Conservation (phyloP, 371 early-diverging fungal species). For the Actinomucor elegans region DNA sequence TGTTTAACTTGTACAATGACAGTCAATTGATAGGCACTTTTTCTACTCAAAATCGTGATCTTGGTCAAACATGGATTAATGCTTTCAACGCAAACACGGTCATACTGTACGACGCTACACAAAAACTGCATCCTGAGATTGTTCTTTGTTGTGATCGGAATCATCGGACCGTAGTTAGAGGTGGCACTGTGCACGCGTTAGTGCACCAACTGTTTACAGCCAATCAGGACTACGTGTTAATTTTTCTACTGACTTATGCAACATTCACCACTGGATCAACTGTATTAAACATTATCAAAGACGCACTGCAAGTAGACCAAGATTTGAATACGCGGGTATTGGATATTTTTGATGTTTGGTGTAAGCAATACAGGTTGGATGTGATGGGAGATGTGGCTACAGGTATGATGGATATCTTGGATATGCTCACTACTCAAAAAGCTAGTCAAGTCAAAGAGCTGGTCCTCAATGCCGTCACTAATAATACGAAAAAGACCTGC, state of each 20-base stretch:
- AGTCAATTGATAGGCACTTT: constrained; percentile 13
- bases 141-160: constrained; percentile 11
- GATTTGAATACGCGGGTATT: constrained; percentile 7
- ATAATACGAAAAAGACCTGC: constrained; percentile 23
- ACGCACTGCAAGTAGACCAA: constrained; percentile 9
- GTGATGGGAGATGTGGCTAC: constrained; percentile 46
- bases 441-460: constrained; percentile 18
- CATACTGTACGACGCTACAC: constrained; percentile 29
- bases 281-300: constrained; percentile 55
- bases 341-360: constrained; percentile 32
- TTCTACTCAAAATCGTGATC: constrained; percentile 12
- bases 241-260: constrained; percentile 63
- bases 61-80: constrained; percentile 17
- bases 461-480: constrained; percentile 30
- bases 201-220: constrained; percentile 64
- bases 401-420: constrained; percentile 38
- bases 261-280: constrained; percentile 53
- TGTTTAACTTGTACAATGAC: constrained; percentile 12
- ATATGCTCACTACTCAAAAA: constrained; percentile 4
- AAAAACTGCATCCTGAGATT: constrained; percentile 11
- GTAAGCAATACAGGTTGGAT: constrained; percentile 28
- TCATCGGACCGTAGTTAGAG: constrained; percentile 29
- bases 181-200: constrained; percentile 64
- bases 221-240: constrained; percentile 20
- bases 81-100: not conserved